Conservation (phyloP, 768 basidiomycete species). For the Suillus spraguei region DNA sequence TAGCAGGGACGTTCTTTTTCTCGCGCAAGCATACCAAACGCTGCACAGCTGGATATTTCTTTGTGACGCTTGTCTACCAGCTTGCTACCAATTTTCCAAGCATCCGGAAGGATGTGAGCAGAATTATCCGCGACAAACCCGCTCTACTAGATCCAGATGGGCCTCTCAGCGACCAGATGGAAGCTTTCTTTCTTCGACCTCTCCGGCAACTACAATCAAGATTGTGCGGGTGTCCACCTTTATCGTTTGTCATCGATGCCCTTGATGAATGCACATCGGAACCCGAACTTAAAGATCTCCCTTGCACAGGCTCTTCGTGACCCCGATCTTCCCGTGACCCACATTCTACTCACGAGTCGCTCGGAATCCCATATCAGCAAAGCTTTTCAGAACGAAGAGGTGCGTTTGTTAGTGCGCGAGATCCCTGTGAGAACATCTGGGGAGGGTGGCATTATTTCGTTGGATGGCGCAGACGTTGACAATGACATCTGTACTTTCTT, state of each 20-base stretch:
- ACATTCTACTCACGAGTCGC: neutral
- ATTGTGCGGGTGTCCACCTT: neutral
- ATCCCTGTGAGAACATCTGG: neutral
- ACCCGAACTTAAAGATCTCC: neutral
- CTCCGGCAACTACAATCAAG: neutral
- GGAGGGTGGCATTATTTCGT: neutral
- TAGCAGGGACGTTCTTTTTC: neutral
- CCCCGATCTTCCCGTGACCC: neutral
- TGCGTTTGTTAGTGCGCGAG: neutral
- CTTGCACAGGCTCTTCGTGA: neutral
- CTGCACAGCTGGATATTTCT: neutral
- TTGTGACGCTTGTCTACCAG: neutral
- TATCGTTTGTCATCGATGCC: neutral
- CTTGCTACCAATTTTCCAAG: neutral
- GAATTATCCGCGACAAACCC: neutral
- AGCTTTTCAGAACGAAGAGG: neutral
- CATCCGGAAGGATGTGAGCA: neutral
- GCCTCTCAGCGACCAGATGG: neutral
- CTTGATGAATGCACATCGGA: constrained; percentile 1
- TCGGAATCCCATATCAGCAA: neutral
- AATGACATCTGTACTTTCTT: neutral
- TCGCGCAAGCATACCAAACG: neutral
- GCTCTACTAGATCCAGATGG: neutral
- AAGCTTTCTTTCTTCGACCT: neutral
- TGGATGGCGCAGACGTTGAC: neutral